These are phyloP conservation scores for Cercospora sojina DNA, from an alignment of 2,329 filamentous ascomycete genomes.

Conservation along the genomic window DNA sequence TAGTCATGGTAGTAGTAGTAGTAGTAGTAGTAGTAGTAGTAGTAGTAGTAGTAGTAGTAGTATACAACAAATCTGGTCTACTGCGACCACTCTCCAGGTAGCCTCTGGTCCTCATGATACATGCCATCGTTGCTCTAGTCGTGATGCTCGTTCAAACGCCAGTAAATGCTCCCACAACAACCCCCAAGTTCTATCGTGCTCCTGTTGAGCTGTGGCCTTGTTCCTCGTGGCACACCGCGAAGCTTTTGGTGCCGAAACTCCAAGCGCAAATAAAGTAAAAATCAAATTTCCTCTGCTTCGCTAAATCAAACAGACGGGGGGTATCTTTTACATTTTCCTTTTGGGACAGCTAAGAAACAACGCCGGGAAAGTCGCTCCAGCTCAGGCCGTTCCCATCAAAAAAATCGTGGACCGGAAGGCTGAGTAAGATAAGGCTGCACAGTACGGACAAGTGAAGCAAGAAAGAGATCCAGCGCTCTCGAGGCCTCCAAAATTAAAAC, in stretches of 20 bases:
- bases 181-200: conserved; percentile 19
- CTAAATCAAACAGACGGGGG: conserved; percentile 23
- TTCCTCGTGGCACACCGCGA: conserved; percentile 16
- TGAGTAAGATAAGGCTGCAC: not conserved
- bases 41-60: no score
- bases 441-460: conserved; percentile 20
- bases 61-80: not conserved
- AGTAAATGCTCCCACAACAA: conserved; percentile 10
- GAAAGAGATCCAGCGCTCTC: not conserved
- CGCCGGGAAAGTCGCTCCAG: not conserved
- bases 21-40: no score
- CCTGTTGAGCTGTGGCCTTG: conserved; percentile 16
- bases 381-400: not conserved
- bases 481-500: conserved; percentile 11
- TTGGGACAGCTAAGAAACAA: conserved; percentile 16
- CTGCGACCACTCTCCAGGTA: not conserved
- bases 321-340: conserved; percentile 28
- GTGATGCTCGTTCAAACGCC: conserved; percentile 14
- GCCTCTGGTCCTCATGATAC: conserved; percentile 15
- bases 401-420: not conserved
- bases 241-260: conserved; percentile 13
- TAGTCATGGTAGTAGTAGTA: not conserved
- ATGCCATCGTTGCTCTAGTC: conserved; percentile 19
- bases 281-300: conserved; percentile 3
- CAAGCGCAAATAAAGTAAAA: conserved; percentile 6